These are phyloP conservation scores for Xylaria palmicola DNA, from an alignment of 495 filamentous ascomycete species.

Conservation along the genomic window DNA sequence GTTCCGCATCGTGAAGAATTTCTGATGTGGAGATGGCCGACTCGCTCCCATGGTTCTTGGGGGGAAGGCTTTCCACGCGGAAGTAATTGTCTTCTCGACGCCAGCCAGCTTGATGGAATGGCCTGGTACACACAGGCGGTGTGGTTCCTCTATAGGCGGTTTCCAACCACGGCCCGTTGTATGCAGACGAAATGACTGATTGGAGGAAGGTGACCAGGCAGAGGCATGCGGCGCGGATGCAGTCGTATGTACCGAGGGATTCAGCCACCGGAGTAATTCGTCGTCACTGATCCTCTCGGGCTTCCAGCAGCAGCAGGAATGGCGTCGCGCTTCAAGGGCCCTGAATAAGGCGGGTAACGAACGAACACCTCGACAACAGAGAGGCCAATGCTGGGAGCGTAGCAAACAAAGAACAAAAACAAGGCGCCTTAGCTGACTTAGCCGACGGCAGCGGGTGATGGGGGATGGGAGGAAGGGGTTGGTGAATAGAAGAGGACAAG, in stretches of 20 bases:
- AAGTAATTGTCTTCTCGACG: conserved; percentile 14
- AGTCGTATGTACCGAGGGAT: neutral
- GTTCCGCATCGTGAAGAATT: conserved; percentile 45
- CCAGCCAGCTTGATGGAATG: conserved; percentile 10
- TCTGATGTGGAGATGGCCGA: conserved; percentile 36
- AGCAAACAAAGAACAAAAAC: conserved; percentile 14
- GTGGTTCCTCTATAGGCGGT: neutral
- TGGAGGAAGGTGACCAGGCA: neutral
- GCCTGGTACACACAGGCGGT: neutral
- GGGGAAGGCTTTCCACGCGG: conserved; percentile 19
- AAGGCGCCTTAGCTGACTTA: conserved; percentile 1
- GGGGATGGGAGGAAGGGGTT: conserved; percentile 13
- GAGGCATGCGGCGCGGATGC: neutral
- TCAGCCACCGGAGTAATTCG: neutral
- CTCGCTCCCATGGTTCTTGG: conserved; percentile 37
- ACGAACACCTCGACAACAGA: conserved; percentile 13
- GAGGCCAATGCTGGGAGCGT: conserved; percentile 4
- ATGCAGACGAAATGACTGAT: neutral
- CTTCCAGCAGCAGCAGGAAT: neutral
- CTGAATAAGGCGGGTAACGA: conserved; percentile 12
- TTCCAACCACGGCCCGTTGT: neutral
- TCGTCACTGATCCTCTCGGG: conserved; percentile 7
- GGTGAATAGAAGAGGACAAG: conserved; percentile 1
- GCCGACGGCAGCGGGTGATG: conserved; percentile 11
- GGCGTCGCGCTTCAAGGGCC: neutral